Evolutionary conservation across 495 filamentous ascomycete species (phyloP), one percentile per base, ranked within the genome.

Genomic region (Aspergillus leporis): DNA sequence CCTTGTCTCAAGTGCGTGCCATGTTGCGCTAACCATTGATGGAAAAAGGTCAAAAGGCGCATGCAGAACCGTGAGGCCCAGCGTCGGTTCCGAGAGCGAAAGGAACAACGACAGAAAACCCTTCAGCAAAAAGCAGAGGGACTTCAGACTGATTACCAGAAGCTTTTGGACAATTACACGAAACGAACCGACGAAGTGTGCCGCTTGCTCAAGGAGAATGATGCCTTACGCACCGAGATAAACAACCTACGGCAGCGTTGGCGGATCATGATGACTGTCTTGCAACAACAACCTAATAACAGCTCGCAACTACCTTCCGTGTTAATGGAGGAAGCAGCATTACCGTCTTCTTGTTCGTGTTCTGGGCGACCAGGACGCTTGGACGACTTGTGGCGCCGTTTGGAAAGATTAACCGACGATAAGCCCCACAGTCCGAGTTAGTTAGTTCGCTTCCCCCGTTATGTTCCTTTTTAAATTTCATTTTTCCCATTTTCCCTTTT

Each of bases 1-100:
- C 13, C 32, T 14, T 36, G 3, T 10, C 4, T 4, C 32, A 36
- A 1, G 32, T 9, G 4, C 13, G 8, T 9, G 13, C 32, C 1
- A 10, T 8, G 9, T 36, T 36, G 9, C 4, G 32, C 32, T 36
- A 36, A 36, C 13, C 32, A 14, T 36, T 14, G 9, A 2, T 36
- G 9, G 25, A 28, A 28, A 36, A 10, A 36, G 32, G 32, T 36
- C 32, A 57, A 57, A 50, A 45, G 55, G 16, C 7, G 10, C 30
- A 34, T 40, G 9, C 55, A 57, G 32, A 57, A 57, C 31, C 55
- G 55, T 22, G 55, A 34, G 21, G 55, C 55, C 48, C 55, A 57
- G 19, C 55, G 55, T 3, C 55, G 55, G 5, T 57, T 57, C 46
- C 55, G 55, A 23, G 55, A 57, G 19, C 55, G 55, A 28, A 49